Percentiles rank a stretch among this genome's conserved stretches.
These are phyloP conservation scores for Blumeria hordei DNA, from an alignment of 2,329 filamentous ascomycete species.

Conservation along the genomic window DNA sequence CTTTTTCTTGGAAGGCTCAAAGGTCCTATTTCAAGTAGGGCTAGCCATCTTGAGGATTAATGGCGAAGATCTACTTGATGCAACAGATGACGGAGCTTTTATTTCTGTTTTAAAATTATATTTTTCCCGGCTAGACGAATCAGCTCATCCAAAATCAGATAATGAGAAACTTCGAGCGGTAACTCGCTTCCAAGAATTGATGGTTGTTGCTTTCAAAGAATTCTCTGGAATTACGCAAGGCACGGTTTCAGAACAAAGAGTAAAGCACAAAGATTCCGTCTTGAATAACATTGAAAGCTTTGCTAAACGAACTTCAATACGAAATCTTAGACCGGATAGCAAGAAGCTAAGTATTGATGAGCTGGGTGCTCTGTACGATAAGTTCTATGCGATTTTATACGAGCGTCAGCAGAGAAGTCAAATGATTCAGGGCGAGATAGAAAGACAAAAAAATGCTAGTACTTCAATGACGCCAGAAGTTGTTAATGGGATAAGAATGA, in stretches of 20 bases:
- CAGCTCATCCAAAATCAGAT: constrained; percentile 82
- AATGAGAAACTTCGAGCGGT: constrained; percentile 86
- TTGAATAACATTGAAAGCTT: constrained; percentile 93
- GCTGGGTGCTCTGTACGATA: constrained; percentile 73
- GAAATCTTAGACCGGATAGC: constrained; percentile 87
- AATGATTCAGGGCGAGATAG: constrained; percentile 53
- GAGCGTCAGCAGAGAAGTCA: constrained; percentile 68
- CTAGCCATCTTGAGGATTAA: constrained; percentile 94
- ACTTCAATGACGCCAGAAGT: constrained; percentile 26
- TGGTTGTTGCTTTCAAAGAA: constrained; percentile 98
- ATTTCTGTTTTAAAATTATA: constrained; percentile 91
- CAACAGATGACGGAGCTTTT: constrained; percentile 83
- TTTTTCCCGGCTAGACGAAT: constrained; percentile 81
- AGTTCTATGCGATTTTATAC: constrained; percentile 80
- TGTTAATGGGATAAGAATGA: constrained; percentile 17
- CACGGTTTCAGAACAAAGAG: constrained; percentile 67
- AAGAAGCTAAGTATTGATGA: constrained; percentile 73
- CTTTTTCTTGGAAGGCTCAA: constrained; percentile 93
- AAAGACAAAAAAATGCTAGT: constrained; percentile 38
- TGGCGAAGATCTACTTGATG: constrained; percentile 82
- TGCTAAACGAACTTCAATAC: constrained; percentile 84
- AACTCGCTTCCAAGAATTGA: constrained; percentile 88
- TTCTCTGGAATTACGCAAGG: constrained; percentile 88
- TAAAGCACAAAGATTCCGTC: constrained; percentile 85
- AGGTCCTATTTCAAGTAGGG: constrained; percentile 90